phyloP scores from a whole-genome alignment of 768 basidiomycete genomes.

The Leccinum boreale region DNA sequence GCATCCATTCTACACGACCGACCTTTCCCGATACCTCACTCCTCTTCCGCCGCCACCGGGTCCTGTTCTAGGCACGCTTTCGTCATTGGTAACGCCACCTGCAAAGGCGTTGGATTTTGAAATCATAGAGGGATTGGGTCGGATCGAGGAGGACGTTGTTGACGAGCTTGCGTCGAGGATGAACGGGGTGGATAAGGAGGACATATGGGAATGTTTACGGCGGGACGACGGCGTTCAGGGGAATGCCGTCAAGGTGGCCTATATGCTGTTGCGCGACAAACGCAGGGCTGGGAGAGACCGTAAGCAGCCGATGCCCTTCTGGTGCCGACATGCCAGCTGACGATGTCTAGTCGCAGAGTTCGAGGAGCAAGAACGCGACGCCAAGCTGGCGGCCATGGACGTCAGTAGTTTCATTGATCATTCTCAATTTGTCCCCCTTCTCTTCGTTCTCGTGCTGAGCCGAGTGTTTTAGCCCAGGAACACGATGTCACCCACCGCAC shows the following conservation, averaged over 20 bases:
- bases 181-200: conserved; percentile 72
- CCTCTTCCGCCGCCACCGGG: conserved; percentile 77
- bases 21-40: conserved; percentile 83
- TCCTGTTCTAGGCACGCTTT: conserved; percentile 72
- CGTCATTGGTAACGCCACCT: conserved; percentile 61
- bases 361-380: conserved; percentile 85
- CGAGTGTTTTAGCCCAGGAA: conserved; percentile 60
- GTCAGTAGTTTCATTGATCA: conserved; percentile 41
- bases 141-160: conserved; percentile 89
- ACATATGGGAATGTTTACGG: conserved; percentile 83
- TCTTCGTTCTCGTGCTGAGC: neutral
- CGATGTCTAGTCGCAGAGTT: conserved; percentile 58
- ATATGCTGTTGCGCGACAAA: conserved; percentile 90
- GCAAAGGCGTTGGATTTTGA: conserved; percentile 71
- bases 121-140: conserved; percentile 87
- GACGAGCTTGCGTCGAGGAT: conserved; percentile 75
- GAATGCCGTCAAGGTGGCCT: conserved; percentile 95
- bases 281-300: conserved; percentile 77
- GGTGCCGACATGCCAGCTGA: conserved; percentile 10
- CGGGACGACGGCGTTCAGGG: conserved; percentile 82
- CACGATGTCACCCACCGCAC: conserved; percentile 58
- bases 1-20: conserved; percentile 85
- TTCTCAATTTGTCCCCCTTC: neutral
- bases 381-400: conserved; percentile 75
- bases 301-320: conserved; percentile 40